A percentile compares a stretch with the other conserved stretches of the same genome.
Conservation (phyloP, 2,329 filamentous ascomycete genomes). For the Verticillium isaacii region DNA sequence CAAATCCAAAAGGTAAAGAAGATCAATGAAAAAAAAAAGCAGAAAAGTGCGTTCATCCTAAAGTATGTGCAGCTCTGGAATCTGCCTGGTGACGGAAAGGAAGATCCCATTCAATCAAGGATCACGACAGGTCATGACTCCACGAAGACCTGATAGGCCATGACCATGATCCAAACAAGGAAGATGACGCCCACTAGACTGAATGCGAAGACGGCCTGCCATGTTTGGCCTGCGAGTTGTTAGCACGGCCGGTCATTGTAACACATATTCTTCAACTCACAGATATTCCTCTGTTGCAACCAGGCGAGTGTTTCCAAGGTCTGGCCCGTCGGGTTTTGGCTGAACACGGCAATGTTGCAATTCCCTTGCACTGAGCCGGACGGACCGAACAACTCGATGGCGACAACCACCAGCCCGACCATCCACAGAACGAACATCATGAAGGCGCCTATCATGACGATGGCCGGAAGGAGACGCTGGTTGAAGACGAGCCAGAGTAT, state of each 20-base stretch:
- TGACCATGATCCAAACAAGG: conserved; percentile 64
- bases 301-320: conserved; percentile 55
- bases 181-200: conserved; percentile 55
- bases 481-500: conserved; percentile 60
- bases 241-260: neutral
- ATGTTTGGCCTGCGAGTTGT: conserved; percentile 47
- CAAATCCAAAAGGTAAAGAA: neutral
- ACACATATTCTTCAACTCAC: conserved; percentile 32
- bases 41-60: neutral
- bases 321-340: conserved; percentile 42
- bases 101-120: neutral
- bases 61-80: neutral
- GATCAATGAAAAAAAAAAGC: neutral
- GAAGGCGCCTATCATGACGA: conserved; percentile 61
- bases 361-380: conserved; percentile 52
- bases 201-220: conserved; percentile 62
- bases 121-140: neutral
- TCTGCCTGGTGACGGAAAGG: neutral
- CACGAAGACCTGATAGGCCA: conserved; percentile 61
- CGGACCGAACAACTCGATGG: conserved; percentile 60
- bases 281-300: conserved; percentile 60
- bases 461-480: conserved; percentile 54
- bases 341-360: conserved; percentile 55
- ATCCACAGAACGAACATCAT: conserved; percentile 65
- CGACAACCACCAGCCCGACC: conserved; percentile 57